Evolutionary conservation across 2,329 filamentous ascomycete species (phyloP), one percentile per base, ranked within the genome.

Genomic region (Coniosporium tulheliwenetii): DNA sequence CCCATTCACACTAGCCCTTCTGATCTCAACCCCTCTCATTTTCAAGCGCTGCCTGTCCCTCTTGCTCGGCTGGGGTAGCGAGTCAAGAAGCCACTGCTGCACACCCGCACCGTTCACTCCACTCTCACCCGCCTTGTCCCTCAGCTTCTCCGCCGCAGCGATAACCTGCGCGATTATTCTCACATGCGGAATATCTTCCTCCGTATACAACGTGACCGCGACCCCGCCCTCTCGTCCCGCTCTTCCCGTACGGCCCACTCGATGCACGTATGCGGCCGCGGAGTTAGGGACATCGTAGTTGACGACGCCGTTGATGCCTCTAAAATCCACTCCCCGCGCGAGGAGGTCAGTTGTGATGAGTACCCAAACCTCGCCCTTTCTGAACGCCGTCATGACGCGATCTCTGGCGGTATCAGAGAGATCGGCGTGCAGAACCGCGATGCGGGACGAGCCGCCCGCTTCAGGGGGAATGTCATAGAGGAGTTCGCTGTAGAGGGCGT

Each of bases 211-310:
- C 0, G 91, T 98, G 1, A 98, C 81, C 0, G 86, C 87, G 3
- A 94, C 75, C 38, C 91, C 91, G 14, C 87, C 87, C 52, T 83
- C 77, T 16, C 87, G 74, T 0, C 91, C 91, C 0, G 87, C 91
- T 15, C 91, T 74, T 0, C 89, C 91, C 0, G 91, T 96, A 37
- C 91, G 75, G 0, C 91, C 91, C 0, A 91, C 86, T 9, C 91
- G 83, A 62, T 98, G 91, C 5, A 98, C 82, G 55, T 98, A 98
- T 1, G 77, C 78, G 0, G 87, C 89, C 5, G 82, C 81, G 0
- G 83, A 87, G n/a, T 80, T 85, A 0, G 91, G 91, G 8, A 95
- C 85, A 58, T 98, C 91, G 63, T 95, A 98, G 62, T 96, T 98
- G 39, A 98, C 83, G 0, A 98, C 87, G 37, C 87, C 86, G 53